Evolutionary conservation across 2,329 filamentous ascomycete species (phyloP).

Genomic region (Phaeoacremonium minimum): DNA sequence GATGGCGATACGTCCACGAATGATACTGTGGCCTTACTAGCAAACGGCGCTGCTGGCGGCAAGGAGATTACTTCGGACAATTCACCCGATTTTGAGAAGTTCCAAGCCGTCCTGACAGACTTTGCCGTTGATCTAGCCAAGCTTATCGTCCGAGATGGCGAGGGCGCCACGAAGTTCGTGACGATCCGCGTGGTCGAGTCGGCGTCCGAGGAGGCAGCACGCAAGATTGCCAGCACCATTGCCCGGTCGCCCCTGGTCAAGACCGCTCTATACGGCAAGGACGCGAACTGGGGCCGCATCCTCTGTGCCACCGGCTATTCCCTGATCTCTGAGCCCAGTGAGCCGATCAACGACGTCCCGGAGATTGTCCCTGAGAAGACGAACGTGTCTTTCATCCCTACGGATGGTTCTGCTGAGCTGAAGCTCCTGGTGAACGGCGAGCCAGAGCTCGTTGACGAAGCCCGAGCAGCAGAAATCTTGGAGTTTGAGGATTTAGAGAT

Average conservation of each 20-base stretch:
- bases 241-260: slow-evolving; percentile 92
- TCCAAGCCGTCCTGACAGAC: slow-evolving; percentile 65
- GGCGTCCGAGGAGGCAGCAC: slow-evolving; percentile 63
- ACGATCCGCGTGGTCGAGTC: slow-evolving; percentile 81
- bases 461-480: slow-evolving; percentile 71
- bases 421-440: slow-evolving; percentile 76
- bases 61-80: slow-evolving; percentile 49
- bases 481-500: slow-evolving; percentile 78
- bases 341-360: slow-evolving; percentile 53
- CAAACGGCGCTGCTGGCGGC: slow-evolving; percentile 87
- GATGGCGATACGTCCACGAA: slow-evolving; percentile 98
- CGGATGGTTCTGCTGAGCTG: slow-evolving; percentile 71
- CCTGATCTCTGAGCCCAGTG: slow-evolving; percentile 54
- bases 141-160: slow-evolving; percentile 91
- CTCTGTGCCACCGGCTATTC: slow-evolving; percentile 89
- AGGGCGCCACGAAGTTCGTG: slow-evolving; percentile 97
- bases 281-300: slow-evolving; percentile 98
- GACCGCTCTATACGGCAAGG: slow-evolving; percentile 92
- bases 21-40: slow-evolving; percentile 90
- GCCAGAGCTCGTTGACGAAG: slow-evolving; percentile 75
- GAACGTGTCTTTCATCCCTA: slow-evolving; percentile 73
- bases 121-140: slow-evolving; percentile 85
- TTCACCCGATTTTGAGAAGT: slow-evolving; percentile 62
- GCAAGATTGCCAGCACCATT: slow-evolving; percentile 80
- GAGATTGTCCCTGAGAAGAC: slow-evolving; percentile 67